Percentiles rank a stretch among this genome's conserved stretches.
phyloP scores from a whole-genome alignment of 2,329 filamentous ascomycete genomes.

The Penicillium carneum region DNA sequence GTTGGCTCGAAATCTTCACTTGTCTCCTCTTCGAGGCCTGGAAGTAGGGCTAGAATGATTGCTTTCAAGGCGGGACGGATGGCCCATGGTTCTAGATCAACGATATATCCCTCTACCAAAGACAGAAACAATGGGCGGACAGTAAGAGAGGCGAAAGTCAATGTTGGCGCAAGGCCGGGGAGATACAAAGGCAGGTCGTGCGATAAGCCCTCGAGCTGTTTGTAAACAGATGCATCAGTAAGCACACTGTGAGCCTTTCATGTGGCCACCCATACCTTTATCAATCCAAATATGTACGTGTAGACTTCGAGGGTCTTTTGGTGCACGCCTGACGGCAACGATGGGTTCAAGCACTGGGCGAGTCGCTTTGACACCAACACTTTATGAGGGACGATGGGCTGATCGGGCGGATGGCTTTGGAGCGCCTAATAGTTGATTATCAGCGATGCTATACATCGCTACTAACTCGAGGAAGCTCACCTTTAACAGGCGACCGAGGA shows the following conservation, averaged over 20 bases:
- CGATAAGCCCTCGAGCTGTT: conserved; percentile 73
- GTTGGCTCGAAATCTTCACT: conserved; percentile 96
- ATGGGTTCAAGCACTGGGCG: conserved; percentile 92
- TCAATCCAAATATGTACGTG: conserved; percentile 82
- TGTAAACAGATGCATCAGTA: conserved; percentile 26
- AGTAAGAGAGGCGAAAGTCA: conserved; percentile 92
- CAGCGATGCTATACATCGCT: conserved; percentile 1
- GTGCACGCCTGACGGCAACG: conserved; percentile 92
- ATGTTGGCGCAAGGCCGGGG: conserved; percentile 83
- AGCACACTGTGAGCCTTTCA: not conserved
- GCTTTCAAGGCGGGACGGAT: conserved; percentile 89
- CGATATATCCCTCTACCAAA: conserved; percentile 80
- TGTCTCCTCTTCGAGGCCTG: conserved; percentile 92
- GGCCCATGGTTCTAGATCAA: conserved; percentile 72
- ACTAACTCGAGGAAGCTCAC: conserved; percentile 55
- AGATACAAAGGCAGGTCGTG: conserved; percentile 86
- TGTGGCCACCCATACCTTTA: conserved; percentile 65
- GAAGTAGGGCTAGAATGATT: conserved; percentile 84
- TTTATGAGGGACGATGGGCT: conserved; percentile 80
- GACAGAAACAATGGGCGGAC: conserved; percentile 86
- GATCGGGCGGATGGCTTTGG: conserved; percentile 79
- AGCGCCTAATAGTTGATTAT: conserved; percentile 67
- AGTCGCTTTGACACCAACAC: conserved; percentile 84
- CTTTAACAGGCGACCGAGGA: conserved; percentile 88
- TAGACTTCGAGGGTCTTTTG: conserved; percentile 97